Percentiles rank a stretch among this genome's conserved stretches.
Conservation (phyloP, 2,329 filamentous ascomycete species). For the Pyrenophora graminea region DNA sequence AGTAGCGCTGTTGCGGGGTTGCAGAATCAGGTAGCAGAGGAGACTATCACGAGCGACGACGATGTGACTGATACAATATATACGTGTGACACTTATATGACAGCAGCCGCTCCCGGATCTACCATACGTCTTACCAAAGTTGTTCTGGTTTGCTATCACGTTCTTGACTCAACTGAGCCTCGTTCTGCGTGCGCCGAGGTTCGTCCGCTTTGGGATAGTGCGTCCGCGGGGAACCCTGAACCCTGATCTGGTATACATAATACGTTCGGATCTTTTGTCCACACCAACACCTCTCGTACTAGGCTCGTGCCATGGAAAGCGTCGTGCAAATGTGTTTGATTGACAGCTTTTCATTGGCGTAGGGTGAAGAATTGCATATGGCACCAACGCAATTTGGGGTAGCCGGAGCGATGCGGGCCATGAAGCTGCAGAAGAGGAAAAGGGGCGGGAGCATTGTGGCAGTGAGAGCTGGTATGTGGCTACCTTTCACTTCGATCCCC, state of each 20-base stretch:
- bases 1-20: slow-evolving; percentile 6
- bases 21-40: not conserved
- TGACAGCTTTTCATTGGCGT: too few relatives aligned
- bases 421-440: not conserved
- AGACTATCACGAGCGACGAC: not conserved
- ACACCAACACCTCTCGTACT: too few relatives aligned
- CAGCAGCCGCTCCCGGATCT: slow-evolving; percentile 2
- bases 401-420: not conserved
- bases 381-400: not conserved
- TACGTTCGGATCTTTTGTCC: not conserved
- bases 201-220: slow-evolving; percentile 19
- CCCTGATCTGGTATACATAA: not conserved
- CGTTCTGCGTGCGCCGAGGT: slow-evolving; percentile 22
- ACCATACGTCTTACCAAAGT: too few relatives aligned
- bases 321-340: too few relatives aligned
- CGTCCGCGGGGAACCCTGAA: slow-evolving; percentile 22
- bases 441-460: not conserved
- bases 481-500: not conserved
- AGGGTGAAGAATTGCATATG: not conserved
- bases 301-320: too few relatives aligned
- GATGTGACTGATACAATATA: not conserved
- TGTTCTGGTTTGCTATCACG: slow-evolving; percentile 6
- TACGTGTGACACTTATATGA: slow-evolving; percentile 4
- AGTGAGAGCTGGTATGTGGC: not conserved
- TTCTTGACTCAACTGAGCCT: slow-evolving; percentile 20